phyloP scores from a whole-genome alignment of 1,284 basidiomycete species.

The Meripilus lineatus region DNA sequence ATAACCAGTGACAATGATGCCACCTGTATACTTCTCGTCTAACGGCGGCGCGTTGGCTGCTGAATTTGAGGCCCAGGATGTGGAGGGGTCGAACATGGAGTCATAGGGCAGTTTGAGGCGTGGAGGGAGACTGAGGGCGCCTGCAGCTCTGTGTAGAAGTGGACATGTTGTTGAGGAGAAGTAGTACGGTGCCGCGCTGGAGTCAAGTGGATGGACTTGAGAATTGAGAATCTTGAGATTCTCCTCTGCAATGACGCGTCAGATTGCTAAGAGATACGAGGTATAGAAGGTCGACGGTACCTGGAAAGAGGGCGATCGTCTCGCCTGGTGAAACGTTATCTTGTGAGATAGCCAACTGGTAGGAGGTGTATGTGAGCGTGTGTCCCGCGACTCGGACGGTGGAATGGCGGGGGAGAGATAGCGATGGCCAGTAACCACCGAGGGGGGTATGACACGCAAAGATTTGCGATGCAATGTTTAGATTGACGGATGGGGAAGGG shows the following conservation, averaged over 20 bases:
- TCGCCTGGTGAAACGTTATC: conserved; percentile 59
- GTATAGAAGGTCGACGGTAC: conserved; percentile 37
- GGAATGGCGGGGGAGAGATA: background rate
- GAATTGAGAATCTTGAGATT: conserved; percentile 68
- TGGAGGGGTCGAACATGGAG: conserved; percentile 38
- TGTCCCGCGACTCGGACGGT: too few species aligned
- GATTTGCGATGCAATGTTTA: too few species aligned
- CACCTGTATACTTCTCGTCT: conserved; percentile 65
- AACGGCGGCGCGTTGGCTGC: conserved; percentile 30
- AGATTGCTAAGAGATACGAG: background rate
- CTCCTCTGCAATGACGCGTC: conserved; percentile 50
- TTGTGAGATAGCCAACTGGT: conserved; percentile 61
- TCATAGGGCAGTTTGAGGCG: conserved; percentile 57
- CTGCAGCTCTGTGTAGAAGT: conserved; percentile 60
- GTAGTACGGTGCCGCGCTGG: conserved; percentile 63
- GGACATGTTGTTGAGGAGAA: conserved; percentile 63
- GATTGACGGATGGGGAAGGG: conserved; percentile 1
- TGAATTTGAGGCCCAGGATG: conserved; percentile 28
- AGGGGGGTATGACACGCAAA: too few species aligned
- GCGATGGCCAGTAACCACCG: conserved; percentile 11
- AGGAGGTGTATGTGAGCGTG: too few species aligned
- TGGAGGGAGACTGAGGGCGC: conserved; percentile 60
- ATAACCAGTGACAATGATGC: conserved; percentile 71
- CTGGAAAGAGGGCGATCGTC: conserved; percentile 68
- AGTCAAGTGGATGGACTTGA: conserved; percentile 70